Evolutionary conservation across 176 grass and related monocot genomes (phyloP), one percentile per base, ranked within the genome.

Genomic region (Avena sativa): DNA sequence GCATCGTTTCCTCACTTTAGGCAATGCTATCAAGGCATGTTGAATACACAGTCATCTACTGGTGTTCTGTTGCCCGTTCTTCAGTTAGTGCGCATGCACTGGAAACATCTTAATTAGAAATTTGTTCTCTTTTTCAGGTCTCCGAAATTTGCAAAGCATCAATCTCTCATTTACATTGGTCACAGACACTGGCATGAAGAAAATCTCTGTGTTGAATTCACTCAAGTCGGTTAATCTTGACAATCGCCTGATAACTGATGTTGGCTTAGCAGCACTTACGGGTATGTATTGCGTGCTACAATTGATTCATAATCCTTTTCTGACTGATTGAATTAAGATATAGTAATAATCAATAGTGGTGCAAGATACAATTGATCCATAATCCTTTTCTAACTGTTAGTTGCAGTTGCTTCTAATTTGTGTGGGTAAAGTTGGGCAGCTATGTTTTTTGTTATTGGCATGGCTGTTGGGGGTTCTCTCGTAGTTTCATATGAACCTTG

Each of bases 111-210:
- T 89, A 14, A 76, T 30, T 67, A 67, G 1, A 50, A 82, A 75
- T 3, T 34, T 83, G 67, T 84, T 85, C 17, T 1, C 10, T 63
- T 89, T 83, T 76, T 79, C 91, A 98, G 94, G 90, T n/a, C 84
- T 98, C 59, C 11, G 30, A 43, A 93, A 94, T 82, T 86, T 98
- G 89, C 79, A 91, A 48, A 93, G 73, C 73, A 92, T 98, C 52
- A 98, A 96, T 90, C 85, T 98, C 78, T 98, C 97, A 3, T 98
- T 98, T 81, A 96, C 97, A 28, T 87, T 85, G 73, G 90, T 98
- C 71, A 94, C 90, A 50, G 97, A 98, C 56, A 88, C 46, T 69
- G 90, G 97, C 81, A 90, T 96, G 85, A 94, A 89, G 87, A 96
- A 93, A 71, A 86, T 98, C 14, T 86, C 92, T 40, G 58, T 78